Evolutionary conservation across 176 grass and related monocot genomes (phyloP), one percentile per base, ranked within the genome.

Genomic region (Coix lacrymajobi): DNA sequence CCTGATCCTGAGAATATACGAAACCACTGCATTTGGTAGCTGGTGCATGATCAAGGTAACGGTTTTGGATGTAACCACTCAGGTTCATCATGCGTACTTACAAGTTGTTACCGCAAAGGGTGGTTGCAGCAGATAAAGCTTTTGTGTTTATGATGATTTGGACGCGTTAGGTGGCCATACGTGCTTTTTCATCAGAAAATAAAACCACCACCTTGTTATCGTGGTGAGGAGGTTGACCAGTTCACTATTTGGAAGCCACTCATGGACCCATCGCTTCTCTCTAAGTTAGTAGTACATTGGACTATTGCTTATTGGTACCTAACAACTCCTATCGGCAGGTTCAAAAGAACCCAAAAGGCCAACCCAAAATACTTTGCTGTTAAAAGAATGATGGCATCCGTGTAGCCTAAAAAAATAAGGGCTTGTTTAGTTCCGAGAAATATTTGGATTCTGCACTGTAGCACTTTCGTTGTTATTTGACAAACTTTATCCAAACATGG

Each of bases 91-190:
- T 52, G 38, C 16, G 31, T 80, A 69, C 38, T 49, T 69, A 66
- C 40, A 69, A 54, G 80, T 76, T 85, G 49, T 41, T 16, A n/a
- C 9, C 12, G 51, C 63, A 19, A 60, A 51, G 9, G 71, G 82
- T 33, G 20, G 77, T 75, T 69, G 70, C 62, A 79, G 54, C 82
- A 85, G 76, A 75, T 81, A 89, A 75, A 85, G 82, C 69, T 51
- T 80, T 41, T 8, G 2, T 69, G 62, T 62, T 79, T 85, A 80
- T 89, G 76, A 80, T 85, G 81, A 80, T 80, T 75, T 69, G n/a
- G 76, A 85, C 70, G 1, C 39, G 51, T 80, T 89, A 39, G 75
- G 87, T 43, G 12, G 28, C 28, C 34, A n/a, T 78, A 11, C 75
- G 45, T 84, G 68, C 62, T n/a, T 43, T 75, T 64, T 30, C 20